phyloP scores from a whole-genome alignment of 768 basidiomycete genomes.

The Kwoniella botswanensis region DNA sequence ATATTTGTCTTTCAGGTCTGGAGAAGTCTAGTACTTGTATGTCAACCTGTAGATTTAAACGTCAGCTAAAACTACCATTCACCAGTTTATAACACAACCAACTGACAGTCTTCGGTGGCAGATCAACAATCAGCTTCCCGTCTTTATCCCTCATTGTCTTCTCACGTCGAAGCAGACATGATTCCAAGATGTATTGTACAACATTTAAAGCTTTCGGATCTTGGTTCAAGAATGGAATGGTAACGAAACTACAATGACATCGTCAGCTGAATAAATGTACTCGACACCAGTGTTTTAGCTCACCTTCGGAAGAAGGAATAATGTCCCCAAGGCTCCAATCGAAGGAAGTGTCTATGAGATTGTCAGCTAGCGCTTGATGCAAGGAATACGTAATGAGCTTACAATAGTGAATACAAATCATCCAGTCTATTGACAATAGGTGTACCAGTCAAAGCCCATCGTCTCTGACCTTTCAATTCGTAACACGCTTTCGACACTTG shows the following conservation, averaged over 20 bases:
- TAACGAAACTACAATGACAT: conserved; percentile 71
- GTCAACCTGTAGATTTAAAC: conserved; percentile 61
- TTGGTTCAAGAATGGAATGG: conserved; percentile 84
- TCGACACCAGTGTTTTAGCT: conserved; percentile 56
- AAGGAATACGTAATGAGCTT: conserved; percentile 34
- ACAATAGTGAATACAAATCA: conserved; percentile 82
- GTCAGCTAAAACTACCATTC: no score
- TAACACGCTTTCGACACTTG: conserved; percentile 67
- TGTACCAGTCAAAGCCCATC: conserved; percentile 95
- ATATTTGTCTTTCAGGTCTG: conserved; percentile 78
- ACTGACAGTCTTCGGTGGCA: conserved; percentile 80
- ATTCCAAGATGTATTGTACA: conserved; percentile 91
- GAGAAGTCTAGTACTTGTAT: conserved; percentile 82
- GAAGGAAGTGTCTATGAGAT: conserved; percentile 52
- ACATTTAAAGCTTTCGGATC: conserved; percentile 93
- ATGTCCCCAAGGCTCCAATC: conserved; percentile 58
- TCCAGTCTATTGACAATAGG: conserved; percentile 94
- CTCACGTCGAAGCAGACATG: conserved; percentile 82
- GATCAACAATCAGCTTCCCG: conserved; percentile 83
- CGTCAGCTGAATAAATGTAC: background rate
- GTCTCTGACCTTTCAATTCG: conserved; percentile 73
- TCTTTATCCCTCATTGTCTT: conserved; percentile 88
- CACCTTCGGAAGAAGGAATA: conserved; percentile 75
- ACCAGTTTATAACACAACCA: no score
- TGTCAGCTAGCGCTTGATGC: conserved; percentile 59